Evolutionary conservation across 202 grass and related monocot genomes (phyloP).

Genomic region (Zoysia matrella): DNA sequence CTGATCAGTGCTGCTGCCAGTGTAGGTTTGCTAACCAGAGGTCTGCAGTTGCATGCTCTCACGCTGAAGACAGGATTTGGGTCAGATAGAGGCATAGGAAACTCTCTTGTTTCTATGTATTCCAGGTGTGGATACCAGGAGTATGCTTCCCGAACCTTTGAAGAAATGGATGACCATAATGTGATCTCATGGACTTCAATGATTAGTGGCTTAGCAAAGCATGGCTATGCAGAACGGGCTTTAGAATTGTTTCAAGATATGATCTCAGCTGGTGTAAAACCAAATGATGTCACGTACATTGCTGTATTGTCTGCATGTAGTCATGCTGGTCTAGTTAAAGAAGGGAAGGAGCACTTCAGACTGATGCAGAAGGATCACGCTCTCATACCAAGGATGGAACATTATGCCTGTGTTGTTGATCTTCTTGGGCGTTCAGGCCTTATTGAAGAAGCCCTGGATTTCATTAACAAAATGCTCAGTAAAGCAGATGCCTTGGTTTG

Average conservation of each 20-base stretch:
- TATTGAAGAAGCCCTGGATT: constrained; percentile 68
- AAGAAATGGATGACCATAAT: constrained; percentile 68
- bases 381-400: constrained; percentile 79
- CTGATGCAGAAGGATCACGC: constrained; percentile 65
- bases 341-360: constrained; percentile 80
- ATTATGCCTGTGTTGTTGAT: constrained; percentile 95
- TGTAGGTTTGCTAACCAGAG: constrained; percentile 75
- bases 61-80: constrained; percentile 73
- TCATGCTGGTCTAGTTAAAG: constrained; percentile 68
- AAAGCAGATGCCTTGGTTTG: constrained; percentile 75
- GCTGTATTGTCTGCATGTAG: constrained; percentile 86
- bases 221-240: constrained; percentile 62
- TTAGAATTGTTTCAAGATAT: constrained; percentile 65
- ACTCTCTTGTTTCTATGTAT: constrained; percentile 93
- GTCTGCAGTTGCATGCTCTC: constrained; percentile 75
- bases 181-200: constrained; percentile 94
- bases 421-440: constrained; percentile 69
- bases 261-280: constrained; percentile 62
- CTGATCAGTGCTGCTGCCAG: constrained; percentile 77
- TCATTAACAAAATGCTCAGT: constrained; percentile 70
- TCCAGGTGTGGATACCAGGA: constrained; percentile 84
- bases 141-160: constrained; percentile 63
- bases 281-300: constrained; percentile 85
- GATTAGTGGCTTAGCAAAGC: constrained; percentile 85
- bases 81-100: constrained; percentile 53